phyloP scores from a whole-genome alignment of 768 basidiomycete species.

The Boletus edulis region DNA sequence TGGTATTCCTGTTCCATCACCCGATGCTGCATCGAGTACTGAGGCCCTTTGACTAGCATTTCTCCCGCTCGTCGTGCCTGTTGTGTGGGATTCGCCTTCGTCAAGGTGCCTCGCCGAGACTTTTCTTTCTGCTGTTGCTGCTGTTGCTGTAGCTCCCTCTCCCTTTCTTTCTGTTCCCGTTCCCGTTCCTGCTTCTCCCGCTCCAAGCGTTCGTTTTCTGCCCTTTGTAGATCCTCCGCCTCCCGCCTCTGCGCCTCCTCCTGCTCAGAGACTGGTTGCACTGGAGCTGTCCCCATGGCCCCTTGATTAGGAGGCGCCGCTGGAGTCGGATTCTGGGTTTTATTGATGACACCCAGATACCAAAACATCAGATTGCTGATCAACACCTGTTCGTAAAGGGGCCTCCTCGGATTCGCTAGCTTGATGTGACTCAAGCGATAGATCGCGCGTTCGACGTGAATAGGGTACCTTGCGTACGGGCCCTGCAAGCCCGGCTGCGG shows the following conservation, averaged over 20 bases:
- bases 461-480: conserved; percentile 82
- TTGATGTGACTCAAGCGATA: conserved; percentile 98
- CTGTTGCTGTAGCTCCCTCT: conserved; percentile 32
- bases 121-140: conserved; percentile 41
- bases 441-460: conserved; percentile 97
- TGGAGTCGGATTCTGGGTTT: conserved; percentile 57
- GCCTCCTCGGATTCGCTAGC: conserved; percentile 93
- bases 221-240: conserved; percentile 37
- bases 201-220: conserved; percentile 44
- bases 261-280: conserved; percentile 32
- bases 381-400: conserved; percentile 94
- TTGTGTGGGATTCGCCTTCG: conserved; percentile 55
- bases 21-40: conserved; percentile 92
- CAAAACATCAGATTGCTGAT: conserved; percentile 98
- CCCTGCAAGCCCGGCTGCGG: conserved; percentile 43
- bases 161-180: conserved; percentile 43
- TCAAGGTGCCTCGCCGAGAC: conserved; percentile 54
- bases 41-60: conserved; percentile 83
- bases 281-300: conserved; percentile 16
- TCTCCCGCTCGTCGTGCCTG: conserved; percentile 68
- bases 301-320: conserved; percentile 36
- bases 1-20: conserved; percentile 89
- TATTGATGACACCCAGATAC: conserved; percentile 98
- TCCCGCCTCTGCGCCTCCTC: conserved; percentile 40
- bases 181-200: conserved; percentile 60